Percentiles rank a stretch among this genome's conserved stretches.
These are phyloP conservation scores for Curvularia verruculosa DNA, from an alignment of 2,329 filamentous ascomycete genomes.

Conservation along the genomic window DNA sequence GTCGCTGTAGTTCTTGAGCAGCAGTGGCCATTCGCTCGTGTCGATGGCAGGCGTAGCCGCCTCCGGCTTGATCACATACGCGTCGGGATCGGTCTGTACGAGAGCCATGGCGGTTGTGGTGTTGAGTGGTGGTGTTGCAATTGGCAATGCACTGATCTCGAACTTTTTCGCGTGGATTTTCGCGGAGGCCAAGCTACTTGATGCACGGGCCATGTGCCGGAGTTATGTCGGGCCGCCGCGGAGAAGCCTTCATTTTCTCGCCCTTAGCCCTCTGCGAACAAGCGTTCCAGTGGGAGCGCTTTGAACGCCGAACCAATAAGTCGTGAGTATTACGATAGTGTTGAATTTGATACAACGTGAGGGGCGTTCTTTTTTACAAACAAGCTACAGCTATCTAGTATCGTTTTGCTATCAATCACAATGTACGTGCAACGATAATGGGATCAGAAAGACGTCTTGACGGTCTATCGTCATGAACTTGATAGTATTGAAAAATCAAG, in stretches of 20 bases:
- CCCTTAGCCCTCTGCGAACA: background rate
- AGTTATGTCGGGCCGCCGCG: conserved; percentile 12
- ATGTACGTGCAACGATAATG: background rate
- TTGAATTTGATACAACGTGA: background rate
- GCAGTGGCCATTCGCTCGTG: conserved; percentile 88
- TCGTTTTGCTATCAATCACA: background rate
- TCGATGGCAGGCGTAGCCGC: conserved; percentile 77
- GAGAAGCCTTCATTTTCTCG: background rate
- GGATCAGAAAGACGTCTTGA: background rate
- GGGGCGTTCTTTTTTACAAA: background rate
- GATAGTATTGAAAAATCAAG: background rate
- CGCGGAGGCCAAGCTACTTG: conserved; percentile 18
- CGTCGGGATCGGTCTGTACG: conserved; percentile 58
- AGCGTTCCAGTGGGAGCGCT: background rate
- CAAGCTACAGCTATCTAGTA: background rate
- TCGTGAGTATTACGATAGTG: background rate
- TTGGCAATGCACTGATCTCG: conserved; percentile 35
- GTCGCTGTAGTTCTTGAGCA: conserved; percentile 95
- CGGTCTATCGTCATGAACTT: background rate
- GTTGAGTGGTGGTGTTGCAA: conserved; percentile 32
- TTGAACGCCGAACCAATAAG: background rate
- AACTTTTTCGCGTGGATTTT: conserved; percentile 33
- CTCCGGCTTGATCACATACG: conserved; percentile 92
- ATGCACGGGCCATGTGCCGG: conserved; percentile 8
- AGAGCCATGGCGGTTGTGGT: conserved; percentile 44